Base-by-base conservation (phyloP, 2,329 filamentous ascomycete species). In the Lecanicillium sp. region DNA sequence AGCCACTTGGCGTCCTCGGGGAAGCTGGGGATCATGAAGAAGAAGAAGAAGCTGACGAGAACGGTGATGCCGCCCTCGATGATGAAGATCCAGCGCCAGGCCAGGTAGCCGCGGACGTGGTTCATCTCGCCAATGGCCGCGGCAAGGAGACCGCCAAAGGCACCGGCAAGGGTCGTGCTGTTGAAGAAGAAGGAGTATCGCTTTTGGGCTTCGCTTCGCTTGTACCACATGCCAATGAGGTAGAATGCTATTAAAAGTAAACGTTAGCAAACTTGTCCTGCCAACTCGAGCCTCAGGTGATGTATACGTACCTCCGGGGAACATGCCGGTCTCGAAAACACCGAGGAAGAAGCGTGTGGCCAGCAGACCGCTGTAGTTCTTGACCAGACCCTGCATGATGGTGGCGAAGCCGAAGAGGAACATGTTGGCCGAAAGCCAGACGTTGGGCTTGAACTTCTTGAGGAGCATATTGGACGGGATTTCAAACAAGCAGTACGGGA, bases 131-230 rank as follows among this genome's bases (percentile, higher is more conserved):
- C 86, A 46, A 96, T 94, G 0, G 82, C 89, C 2, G 79, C 82
- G 1, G 89, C 89, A 4, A 96, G 71, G 1, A 96, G 72, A 3
- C 88, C 88, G 31, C 87, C 88, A 51, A 95, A 96, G 0, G 87
- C 85, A 22, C 85, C 85, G 1, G 85, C 85, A 4, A 90, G 66
- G 0, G 81, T 84, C 1, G 85, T 89, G 19, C 74, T 86, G 53
- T 77, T 81, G 69, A 97, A 97, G 71, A 97, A 97, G 68, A 97
- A 89, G 13, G 81, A 85, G 64, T 89, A 96, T 20, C 92, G 80
- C 53, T 87, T 87, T 62, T 97, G 90, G 3, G 89, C 87, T 62
- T 97, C 92, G 32, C 71, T 70, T 43, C 90, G 79, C 43, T 81
- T 80, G 52, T 97, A 98, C 88, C 85, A 94, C 81, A 90, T 90